phyloP scores from a whole-genome alignment of 257 asterid genomes.

The Echites panduratus region DNA sequence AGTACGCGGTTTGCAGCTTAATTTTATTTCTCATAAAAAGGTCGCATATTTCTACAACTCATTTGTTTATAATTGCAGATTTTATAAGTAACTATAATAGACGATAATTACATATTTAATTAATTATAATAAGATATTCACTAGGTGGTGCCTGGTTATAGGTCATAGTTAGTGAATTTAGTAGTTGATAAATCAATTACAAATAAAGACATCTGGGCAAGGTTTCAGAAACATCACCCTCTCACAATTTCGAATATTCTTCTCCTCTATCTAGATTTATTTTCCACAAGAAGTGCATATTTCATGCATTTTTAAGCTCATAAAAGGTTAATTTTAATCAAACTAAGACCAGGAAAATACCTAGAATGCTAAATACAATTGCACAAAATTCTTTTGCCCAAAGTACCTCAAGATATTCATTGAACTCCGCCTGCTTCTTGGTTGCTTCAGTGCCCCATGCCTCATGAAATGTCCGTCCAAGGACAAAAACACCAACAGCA shows the following conservation, averaged over 20 bases:
- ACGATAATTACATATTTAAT: too few relatives aligned
- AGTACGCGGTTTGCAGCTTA: background rate
- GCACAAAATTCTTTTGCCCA: background rate
- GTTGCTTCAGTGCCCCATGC: conserved; percentile 88
- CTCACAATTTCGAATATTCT: background rate
- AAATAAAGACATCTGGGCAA: background rate
- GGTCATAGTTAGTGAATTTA: background rate
- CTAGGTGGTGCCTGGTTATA: background rate
- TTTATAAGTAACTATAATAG: background rate
- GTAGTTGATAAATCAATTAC: background rate
- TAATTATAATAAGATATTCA: background rate
- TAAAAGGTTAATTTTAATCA: background rate
- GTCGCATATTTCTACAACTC: background rate
- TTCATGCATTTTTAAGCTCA: background rate
- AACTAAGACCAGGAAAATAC: background rate
- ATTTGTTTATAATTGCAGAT: background rate
- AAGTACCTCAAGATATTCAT: conserved; percentile 82
- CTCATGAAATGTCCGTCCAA: conserved; percentile 80
- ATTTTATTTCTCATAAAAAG: background rate
- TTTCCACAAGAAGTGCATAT: background rate
- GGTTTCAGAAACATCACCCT: background rate
- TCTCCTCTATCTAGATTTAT: background rate
- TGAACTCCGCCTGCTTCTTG: conserved; percentile 90
- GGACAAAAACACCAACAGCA: conserved; percentile 97
- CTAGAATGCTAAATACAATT: background rate